A percentile compares a stretch with the other conserved stretches of the same genome.
phyloP scores from a whole-genome alignment of 1,284 basidiomycete genomes.

The Singerocomus rubriflavus region DNA sequence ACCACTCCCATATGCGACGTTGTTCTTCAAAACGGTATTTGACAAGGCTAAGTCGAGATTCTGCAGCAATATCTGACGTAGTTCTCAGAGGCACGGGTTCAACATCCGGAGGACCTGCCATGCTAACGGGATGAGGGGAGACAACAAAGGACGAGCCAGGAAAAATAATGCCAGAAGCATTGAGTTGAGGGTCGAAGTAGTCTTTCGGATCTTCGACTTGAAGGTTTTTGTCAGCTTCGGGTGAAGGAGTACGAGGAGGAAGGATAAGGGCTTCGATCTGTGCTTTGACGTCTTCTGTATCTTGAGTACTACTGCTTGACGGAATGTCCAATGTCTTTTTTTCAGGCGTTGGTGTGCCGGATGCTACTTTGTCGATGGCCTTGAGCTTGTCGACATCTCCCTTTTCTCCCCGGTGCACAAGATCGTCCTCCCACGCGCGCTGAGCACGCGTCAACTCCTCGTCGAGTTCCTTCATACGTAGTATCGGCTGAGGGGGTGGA shows the following conservation, averaged over 20 bases:
- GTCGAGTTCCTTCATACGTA: constrained; percentile 85
- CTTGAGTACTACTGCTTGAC: constrained; percentile 6
- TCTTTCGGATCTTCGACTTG: constrained; percentile 31
- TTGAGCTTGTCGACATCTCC: constrained; percentile 42
- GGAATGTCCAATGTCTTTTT: constrained; percentile 14
- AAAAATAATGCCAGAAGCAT: constrained; percentile 23
- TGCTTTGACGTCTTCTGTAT: constrained; percentile 57
- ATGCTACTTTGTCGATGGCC: constrained; percentile 20
- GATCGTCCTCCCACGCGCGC: constrained; percentile 78
- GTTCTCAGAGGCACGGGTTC: constrained; percentile 48
- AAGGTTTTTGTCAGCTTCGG: constrained; percentile 22
- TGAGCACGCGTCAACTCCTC: constrained; percentile 66
- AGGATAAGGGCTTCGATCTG: constrained; percentile 68
- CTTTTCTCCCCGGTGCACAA: constrained; percentile 76
- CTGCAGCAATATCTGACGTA: constrained; percentile 58
- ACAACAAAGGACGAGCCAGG: constrained; percentile 23
- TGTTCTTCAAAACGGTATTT: constrained; percentile 83
- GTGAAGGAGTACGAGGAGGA: constrained; percentile 46
- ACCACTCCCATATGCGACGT: constrained; percentile 90
- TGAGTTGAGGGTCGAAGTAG: constrained; percentile 44
- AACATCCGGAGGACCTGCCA: constrained; percentile 33
- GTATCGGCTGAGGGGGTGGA: constrained; percentile 84
- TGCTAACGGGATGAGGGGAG: constrained; percentile 27
- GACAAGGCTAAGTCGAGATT: constrained; percentile 68
- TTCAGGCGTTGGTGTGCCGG: constrained; percentile 32